Evolutionary conservation across 2,329 filamentous ascomycete species (phyloP), one percentile per base, ranked within the genome.

Genomic region (Beauveria sp.): DNA sequence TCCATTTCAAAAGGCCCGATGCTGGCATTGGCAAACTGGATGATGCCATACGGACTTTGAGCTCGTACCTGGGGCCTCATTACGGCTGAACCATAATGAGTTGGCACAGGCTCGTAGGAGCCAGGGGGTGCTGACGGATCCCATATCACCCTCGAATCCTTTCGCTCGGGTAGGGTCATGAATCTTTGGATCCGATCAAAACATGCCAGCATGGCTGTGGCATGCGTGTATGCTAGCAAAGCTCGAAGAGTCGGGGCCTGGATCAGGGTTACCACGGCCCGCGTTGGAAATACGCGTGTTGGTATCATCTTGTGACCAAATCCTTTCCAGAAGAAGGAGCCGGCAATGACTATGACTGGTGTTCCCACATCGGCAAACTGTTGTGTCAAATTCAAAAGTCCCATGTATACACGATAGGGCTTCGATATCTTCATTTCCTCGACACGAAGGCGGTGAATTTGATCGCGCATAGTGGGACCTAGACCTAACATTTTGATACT

Each of bases 401-500:
- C 38, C 46, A 48, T 60, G 16, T 28, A 51, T 10, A 43, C 3
- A 3, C 57, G 57, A 40, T 52, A 60, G 0, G 2, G 14, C n/a
- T 45, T 42, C 0, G 57, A 60, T 2, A 16, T 5, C 6, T 43
- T 48, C 28, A 60, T 52, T 5, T 60, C 57, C 5, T 42, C 10
- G 2, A 49, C 24, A 12, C 60, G 60, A 26, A 52, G 45, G 3
- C 18, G 16, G 9, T 62, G 52, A 3, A 62, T 31, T 7, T 52
- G 16, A 2, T 56, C 9, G 1, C 28, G 9, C 34, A 49, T 43
- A 7, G 26, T 51, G 1, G 51, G 46, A 12, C 52, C 53, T 5
- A 62, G 60, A 1, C 60, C 60, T 9, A 58, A 6, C 46, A 58
- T 53, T 18, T 62, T 62, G 16, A 62, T 62, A 16, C 20, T 31